Evolutionary conservation across 1,284 basidiomycete species (phyloP).

Genomic region (Tremellales sp.): DNA sequence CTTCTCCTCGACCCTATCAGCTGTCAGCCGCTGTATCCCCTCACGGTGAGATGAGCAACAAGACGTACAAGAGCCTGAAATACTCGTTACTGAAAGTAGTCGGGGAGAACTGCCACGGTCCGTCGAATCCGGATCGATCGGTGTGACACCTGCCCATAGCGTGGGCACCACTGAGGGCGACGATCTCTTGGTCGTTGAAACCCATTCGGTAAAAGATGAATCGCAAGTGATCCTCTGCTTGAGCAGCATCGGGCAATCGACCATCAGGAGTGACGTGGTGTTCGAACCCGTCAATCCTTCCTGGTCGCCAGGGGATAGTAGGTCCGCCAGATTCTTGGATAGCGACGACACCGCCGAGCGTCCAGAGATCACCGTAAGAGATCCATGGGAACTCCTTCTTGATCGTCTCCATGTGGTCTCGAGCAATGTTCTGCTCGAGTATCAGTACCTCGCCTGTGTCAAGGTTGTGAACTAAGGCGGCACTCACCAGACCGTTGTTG

Average conservation of each 20-base stretch:
- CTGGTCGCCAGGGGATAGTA: constrained; percentile 80
- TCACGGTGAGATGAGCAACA: constrained; percentile 41
- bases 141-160: constrained; percentile 90
- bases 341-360: constrained; percentile 64
- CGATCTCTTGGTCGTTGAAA: constrained; percentile 96
- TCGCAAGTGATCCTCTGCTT: constrained; percentile 80
- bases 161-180: constrained; percentile 90
- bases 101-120: constrained; percentile 55
- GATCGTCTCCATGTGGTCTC: constrained; percentile 77
- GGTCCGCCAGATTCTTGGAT: constrained; percentile 63
- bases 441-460: background rate
- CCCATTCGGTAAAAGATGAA: constrained; percentile 92
- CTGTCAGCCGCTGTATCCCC: too few relatives aligned
- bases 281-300: constrained; percentile 76
- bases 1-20: constrained; percentile 64
- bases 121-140: constrained; percentile 76
- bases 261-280: constrained; percentile 83
- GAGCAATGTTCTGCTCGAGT: constrained; percentile 58
- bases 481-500: constrained; percentile 68
- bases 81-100: constrained; percentile 75
- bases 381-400: constrained; percentile 83
- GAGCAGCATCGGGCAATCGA: constrained; percentile 83
- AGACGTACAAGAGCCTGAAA: constrained; percentile 57
- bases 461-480: background rate
- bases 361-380: constrained; percentile 91